Evolutionary conservation across 768 basidiomycete genomes (phyloP), one percentile per base, ranked within the genome.

Genomic region (Leccinum aurantiacum): DNA sequence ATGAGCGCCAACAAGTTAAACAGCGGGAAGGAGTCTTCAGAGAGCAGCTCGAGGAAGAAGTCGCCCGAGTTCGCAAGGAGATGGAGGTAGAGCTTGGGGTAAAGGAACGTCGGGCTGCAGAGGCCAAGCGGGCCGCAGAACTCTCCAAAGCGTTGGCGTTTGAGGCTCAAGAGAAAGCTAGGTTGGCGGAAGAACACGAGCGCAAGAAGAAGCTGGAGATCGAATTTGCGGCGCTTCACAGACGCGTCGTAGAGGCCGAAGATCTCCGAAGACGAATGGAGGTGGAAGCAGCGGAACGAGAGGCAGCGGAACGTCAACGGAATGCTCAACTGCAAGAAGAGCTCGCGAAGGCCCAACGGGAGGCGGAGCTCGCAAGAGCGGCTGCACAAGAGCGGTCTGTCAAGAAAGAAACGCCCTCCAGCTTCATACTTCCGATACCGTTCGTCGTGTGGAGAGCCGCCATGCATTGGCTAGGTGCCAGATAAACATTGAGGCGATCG

Each of bases 371-470:
- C 10, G 68, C 71, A 25, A 65, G 53, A 53, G 48, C 62, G 15
- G 65, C 64, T 46, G 66, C 63, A 8, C 66, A 74, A 14, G 70
- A 75, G 41, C 65, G 73, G 27, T 11, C 44, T 33, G 14, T 58
- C 52, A 74, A 69, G 65, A 73, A 62, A 53, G 74, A 75, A 37
- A 60, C 74, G 6, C 66, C 71, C 3, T 60, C 72, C 6, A 59
- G 64, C 25, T 68, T 75, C 60, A 49, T 74, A 31, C 52, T 73
- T 19, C 72, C 74, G 7, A 75, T 75, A 55, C 72, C 72, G 6
- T 73, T 75, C 49, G 74, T 73, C 19, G 68, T 73, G 10, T 73
- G 72, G 72, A 73, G 61, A 22, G 72, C 72, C 9, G 72, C 72
- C 1, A 64, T 73, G 74, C 60, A 66, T n/a, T 73, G 74, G 72